Conservation (phyloP, 768 basidiomycete species). For the Boletellus ananas region DNA sequence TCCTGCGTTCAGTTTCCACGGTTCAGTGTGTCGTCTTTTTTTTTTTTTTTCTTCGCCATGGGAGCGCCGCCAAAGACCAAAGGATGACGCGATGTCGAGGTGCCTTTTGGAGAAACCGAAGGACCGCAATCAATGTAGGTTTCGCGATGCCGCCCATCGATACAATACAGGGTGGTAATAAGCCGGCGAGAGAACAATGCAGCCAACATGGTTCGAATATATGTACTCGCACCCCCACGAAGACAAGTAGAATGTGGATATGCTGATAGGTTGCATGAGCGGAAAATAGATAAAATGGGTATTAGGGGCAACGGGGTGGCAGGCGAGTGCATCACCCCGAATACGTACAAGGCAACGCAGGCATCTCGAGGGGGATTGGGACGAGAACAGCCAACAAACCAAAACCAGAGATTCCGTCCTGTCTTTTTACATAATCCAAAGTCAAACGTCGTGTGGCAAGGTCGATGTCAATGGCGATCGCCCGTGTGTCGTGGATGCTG, state of each 20-base stretch:
- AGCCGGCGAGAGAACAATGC: conserved; percentile 6
- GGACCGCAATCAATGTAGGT: neutral
- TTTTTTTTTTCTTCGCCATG: neutral
- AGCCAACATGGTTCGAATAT: conserved; percentile 6
- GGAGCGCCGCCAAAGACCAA: too few species aligned
- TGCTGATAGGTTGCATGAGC: conserved; percentile 16
- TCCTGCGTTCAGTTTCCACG: neutral
- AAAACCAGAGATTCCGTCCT: conserved; percentile 25
- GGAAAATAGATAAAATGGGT: conserved; percentile 14
- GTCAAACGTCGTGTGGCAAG: conserved; percentile 5
- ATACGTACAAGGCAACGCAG: conserved; percentile 23
- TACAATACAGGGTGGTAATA: conserved; percentile 24
- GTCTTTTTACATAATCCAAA: conserved; percentile 26
- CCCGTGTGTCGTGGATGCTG: conserved; percentile 39
- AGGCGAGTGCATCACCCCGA: conserved; percentile 16
- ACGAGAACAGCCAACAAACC: conserved; percentile 11
- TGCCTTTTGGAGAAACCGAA: too few species aligned
- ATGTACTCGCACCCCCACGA: conserved; percentile 7
- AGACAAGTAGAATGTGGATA: conserved; percentile 17
- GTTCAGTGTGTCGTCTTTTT: too few species aligned
- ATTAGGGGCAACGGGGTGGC: neutral
- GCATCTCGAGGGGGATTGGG: conserved; percentile 12
- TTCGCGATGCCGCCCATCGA: conserved; percentile 3
- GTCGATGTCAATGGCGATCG: conserved; percentile 25
- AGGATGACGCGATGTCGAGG: too few species aligned